Evolutionary conservation across 192 early-diverging fungal species (phyloP), one percentile per base, ranked within the genome.

Genomic region (Mortierella hygrophila): DNA sequence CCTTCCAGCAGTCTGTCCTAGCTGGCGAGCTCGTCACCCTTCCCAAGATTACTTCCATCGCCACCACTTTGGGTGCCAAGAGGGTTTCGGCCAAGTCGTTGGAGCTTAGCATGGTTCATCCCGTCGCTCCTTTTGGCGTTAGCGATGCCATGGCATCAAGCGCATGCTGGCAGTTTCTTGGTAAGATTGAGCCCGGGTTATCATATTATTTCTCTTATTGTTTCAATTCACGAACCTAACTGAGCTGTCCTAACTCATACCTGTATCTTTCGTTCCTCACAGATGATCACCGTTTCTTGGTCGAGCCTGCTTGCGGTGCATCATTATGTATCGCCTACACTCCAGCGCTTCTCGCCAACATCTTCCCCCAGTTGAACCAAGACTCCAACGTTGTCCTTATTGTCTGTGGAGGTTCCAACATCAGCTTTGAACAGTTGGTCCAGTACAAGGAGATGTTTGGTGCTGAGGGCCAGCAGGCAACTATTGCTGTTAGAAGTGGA

Each of bases 401-500:
- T 46, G 91, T 95, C 44, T 92, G 92, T 74, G 95, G 95, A 37
- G 94, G 95, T 0, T 92, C 92, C 52, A 93, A 95, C 78, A 92
- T 94, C 37, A 91, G 78, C 74, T 87, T 96, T 54, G 92, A 91
- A 10, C 82, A 90, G 63, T 74, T 95, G 49, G 90, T 92, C 29
- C 75, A 90, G 13, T 94, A 88, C 79, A 91, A 92, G 42, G 89
- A 91, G 72, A 88, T 89, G 72, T 94, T 93, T 73, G 74, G 71
- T 10, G 32, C 72, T 1, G 76, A 83, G 15, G 82, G 82, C 4
- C 85, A 91, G 7, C 90, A 90, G 44, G 90, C 94, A 37, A 91
- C 94, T 23, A 94, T 93, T 38, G 91, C 94, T 78, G 94, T 94
- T 46, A 92, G 93, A 77, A 93, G 92, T 32, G 94, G 94, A 0